A percentile compares a stretch with the other conserved stretches of the same genome.
These are phyloP conservation scores for Aspergillus sp. DNA, from an alignment of 2,329 filamentous ascomycete genomes.

Conservation along the genomic window DNA sequence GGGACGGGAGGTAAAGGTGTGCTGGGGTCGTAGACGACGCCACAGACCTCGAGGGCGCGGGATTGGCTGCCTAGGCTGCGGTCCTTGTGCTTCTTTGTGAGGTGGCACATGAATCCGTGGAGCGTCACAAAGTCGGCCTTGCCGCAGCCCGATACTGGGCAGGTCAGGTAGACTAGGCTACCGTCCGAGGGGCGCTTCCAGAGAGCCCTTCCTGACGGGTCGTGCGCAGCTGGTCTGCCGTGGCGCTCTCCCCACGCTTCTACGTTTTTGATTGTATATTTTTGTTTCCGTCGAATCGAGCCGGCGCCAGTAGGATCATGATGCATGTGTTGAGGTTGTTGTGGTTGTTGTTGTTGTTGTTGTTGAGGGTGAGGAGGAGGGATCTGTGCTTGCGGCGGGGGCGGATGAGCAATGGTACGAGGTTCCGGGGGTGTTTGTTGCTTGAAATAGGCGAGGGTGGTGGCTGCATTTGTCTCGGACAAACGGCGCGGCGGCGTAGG, in stretches of 20 bases:
- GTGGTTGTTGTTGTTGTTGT: constrained; percentile 18
- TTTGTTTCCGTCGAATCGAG: constrained; percentile 45
- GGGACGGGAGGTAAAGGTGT: constrained; percentile 41
- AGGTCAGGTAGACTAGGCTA: constrained; percentile 44
- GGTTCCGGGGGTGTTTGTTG: constrained; percentile 47
- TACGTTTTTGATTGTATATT: constrained; percentile 49
- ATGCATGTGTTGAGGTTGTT: constrained; percentile 30
- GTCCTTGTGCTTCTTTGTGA: constrained; percentile 49
- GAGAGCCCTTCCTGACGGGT: constrained; percentile 42
- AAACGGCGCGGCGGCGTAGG: constrained; percentile 44
- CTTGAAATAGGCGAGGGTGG: constrained; percentile 47
- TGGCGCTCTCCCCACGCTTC: constrained; percentile 49
- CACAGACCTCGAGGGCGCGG: constrained; percentile 45
- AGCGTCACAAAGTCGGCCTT: constrained; percentile 48
- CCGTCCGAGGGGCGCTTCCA: constrained; percentile 48
- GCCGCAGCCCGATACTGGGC: constrained; percentile 43
- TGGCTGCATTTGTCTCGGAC: constrained; percentile 47
- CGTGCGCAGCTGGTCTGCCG: constrained; percentile 46
- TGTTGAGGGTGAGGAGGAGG: constrained; percentile 14
- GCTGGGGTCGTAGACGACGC: constrained; percentile 43
- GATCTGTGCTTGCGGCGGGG: constrained; percentile 19
- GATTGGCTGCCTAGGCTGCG: constrained; percentile 46
- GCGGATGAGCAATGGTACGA: constrained; percentile 33
- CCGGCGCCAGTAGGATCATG: constrained; percentile 34
- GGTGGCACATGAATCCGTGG: constrained; percentile 48